phyloP scores from a whole-genome alignment of 2,329 filamentous ascomycete genomes.

The Aspergillus sp. region DNA sequence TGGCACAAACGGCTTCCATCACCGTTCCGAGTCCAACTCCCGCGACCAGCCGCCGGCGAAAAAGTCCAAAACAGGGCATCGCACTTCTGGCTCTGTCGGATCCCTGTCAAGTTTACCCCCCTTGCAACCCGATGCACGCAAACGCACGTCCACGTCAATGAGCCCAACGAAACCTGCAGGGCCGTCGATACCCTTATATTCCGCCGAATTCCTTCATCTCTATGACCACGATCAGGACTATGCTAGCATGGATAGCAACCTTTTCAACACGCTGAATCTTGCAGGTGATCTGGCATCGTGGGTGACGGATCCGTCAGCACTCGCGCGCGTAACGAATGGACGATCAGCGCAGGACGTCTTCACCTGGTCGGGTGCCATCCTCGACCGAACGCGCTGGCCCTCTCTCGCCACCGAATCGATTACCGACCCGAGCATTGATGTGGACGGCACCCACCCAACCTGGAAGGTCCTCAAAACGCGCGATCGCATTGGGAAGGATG shows the following conservation, averaged over 20 bases:
- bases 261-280: slow-evolving; percentile 72
- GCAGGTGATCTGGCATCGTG: slow-evolving; percentile 73
- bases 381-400: slow-evolving; percentile 56
- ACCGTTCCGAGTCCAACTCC: slow-evolving; percentile 55
- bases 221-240: slow-evolving; percentile 63
- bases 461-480: slow-evolving; percentile 63
- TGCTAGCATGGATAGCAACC: slow-evolving; percentile 66
- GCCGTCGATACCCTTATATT: slow-evolving; percentile 69
- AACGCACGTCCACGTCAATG: slow-evolving; percentile 59
- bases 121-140: slow-evolving; percentile 60
- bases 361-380: slow-evolving; percentile 54
- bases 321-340: slow-evolving; percentile 66
- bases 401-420: slow-evolving; percentile 52
- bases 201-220: slow-evolving; percentile 70
- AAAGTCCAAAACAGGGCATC: slow-evolving; percentile 78
- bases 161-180: slow-evolving; percentile 67
- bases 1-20: slow-evolving; percentile 52
- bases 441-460: slow-evolving; percentile 59
- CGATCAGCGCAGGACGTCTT: slow-evolving; percentile 67
- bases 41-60: slow-evolving; percentile 63
- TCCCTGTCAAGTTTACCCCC: slow-evolving; percentile 65
- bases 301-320: slow-evolving; percentile 69
- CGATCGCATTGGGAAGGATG: slow-evolving; percentile 49
- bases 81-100: slow-evolving; percentile 70
- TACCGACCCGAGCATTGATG: slow-evolving; percentile 47